Percentiles rank a stretch among this genome's conserved stretches.
phyloP scores from a whole-genome alignment of 139 green algal genomes.

The Micromonas commoda region DNA sequence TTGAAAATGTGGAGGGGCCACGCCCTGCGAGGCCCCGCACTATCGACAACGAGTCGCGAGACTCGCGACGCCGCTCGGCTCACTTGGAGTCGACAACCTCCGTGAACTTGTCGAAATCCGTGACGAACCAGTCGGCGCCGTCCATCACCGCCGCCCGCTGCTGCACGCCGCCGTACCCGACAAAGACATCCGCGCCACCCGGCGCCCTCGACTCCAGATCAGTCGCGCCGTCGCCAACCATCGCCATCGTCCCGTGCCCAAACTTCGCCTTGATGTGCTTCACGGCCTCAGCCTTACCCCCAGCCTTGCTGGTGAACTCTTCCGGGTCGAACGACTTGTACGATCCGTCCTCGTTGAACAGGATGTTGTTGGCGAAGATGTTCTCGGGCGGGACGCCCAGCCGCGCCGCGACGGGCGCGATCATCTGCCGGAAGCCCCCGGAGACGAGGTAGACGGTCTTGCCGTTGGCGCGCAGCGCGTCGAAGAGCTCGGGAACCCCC shows the following conservation, averaged over 20 bases:
- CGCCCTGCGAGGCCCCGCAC: no score
- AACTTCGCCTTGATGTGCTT: constrained; percentile 67
- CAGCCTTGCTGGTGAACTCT: constrained; percentile 83
- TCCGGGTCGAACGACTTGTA: constrained; percentile 46
- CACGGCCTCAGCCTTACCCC: constrained; percentile 85
- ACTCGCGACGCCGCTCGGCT: neutral
- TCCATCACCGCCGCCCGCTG: constrained; percentile 63
- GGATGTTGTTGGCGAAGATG: constrained; percentile 91
- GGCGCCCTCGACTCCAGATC: constrained; percentile 79
- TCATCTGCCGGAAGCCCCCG: constrained; percentile 89
- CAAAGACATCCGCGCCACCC: constrained; percentile 82
- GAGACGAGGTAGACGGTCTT: constrained; percentile 88
- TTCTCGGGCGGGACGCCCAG: constrained; percentile 70
- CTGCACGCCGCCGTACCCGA: constrained; percentile 92
- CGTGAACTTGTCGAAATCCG: constrained; percentile 40
- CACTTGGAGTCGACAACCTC: neutral
- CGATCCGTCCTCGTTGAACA: constrained; percentile 62
- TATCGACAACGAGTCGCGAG: no score
- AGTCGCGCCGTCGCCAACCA: constrained; percentile 94
- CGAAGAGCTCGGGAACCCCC: constrained; percentile 85
- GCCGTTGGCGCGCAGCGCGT: constrained; percentile 48
- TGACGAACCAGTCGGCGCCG: constrained; percentile 88
- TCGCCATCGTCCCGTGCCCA: constrained; percentile 65
- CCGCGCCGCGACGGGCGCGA: constrained; percentile 81
- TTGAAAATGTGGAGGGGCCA: no score